These are phyloP conservation scores for Mycothermus thermophilus DNA, from an alignment of 495 filamentous ascomycete species.

Conservation along the genomic window DNA sequence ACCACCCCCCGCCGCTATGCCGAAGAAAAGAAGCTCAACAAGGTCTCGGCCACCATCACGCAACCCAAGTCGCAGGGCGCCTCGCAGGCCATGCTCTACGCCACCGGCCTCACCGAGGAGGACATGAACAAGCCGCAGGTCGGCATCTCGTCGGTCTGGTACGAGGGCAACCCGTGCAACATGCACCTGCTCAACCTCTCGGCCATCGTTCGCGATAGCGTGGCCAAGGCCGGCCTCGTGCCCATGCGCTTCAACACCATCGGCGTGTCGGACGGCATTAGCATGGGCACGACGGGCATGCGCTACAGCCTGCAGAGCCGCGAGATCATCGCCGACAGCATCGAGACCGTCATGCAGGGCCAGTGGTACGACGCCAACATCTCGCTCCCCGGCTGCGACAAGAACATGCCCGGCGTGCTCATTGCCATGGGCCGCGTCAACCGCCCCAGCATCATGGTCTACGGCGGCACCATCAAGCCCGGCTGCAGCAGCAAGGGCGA, in stretches of 20 bases:
- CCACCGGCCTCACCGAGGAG: constrained; percentile 65
- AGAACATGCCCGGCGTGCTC: constrained; percentile 98
- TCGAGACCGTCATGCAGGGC: constrained; percentile 96
- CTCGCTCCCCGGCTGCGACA: constrained; percentile 96
- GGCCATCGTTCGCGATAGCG: constrained; percentile 67
- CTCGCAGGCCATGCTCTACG: constrained; percentile 97
- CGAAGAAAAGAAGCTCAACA: constrained; percentile 56
- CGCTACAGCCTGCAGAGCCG: constrained; percentile 85
- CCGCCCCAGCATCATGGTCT: constrained; percentile 89
- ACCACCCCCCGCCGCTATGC: constrained; percentile 25
- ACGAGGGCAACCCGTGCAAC: constrained; percentile 93
- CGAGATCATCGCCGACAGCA: constrained; percentile 92
- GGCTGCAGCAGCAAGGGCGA: constrained; percentile 68
- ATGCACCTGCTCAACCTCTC: constrained; percentile 94
- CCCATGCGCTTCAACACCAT: constrained; percentile 96
- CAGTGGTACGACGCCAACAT: constrained; percentile 99
- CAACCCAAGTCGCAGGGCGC: constrained; percentile 96
- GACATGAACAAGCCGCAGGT: constrained; percentile 94
- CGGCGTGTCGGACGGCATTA: constrained; percentile 78
- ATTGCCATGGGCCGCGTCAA: constrained; percentile 97
- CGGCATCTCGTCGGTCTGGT: constrained; percentile 85
- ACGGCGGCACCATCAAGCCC: constrained; percentile 87
- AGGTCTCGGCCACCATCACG: constrained; percentile 69
- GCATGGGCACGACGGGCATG: constrained; percentile 80
- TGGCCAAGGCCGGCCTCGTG: constrained; percentile 63